Evolutionary conservation across 192 early-diverging fungal species (phyloP).

Genomic region (Rhizophagus clarus): DNA sequence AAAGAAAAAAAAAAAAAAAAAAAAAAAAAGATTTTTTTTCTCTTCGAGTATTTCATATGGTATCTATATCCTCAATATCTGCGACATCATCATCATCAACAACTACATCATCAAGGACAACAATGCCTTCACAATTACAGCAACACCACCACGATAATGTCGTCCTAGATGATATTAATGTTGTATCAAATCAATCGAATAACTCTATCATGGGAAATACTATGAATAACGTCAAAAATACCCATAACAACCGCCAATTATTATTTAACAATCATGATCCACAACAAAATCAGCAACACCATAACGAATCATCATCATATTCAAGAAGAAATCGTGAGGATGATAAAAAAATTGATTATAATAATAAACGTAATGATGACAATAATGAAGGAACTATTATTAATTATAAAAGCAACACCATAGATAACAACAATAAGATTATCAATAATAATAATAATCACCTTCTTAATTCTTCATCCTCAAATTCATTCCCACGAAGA

Average conservation of each 20-base stretch:
- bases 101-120: background rate
- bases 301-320: background rate
- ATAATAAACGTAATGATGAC: background rate
- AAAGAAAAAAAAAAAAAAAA: too few species aligned
- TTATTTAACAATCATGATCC: background rate
- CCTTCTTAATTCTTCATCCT: background rate
- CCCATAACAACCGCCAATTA: background rate
- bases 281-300: background rate
- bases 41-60: background rate
- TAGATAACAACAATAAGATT: too few species aligned
- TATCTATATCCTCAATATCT: background rate
- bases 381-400: background rate
- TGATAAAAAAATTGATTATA: background rate
- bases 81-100: background rate
- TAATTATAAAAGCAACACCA: background rate
- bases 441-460: background rate
- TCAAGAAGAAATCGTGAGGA: background rate
- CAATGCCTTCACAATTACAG: background rate
- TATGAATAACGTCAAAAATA: background rate
- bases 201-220: background rate
- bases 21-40: background rate
- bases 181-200: background rate
- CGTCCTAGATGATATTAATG: background rate
- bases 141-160: background rate
- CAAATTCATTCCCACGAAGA: slow-evolving; percentile 18